Evolutionary conservation across 441 rosid species (phyloP).

Genomic region (Kokia cookei): DNA sequence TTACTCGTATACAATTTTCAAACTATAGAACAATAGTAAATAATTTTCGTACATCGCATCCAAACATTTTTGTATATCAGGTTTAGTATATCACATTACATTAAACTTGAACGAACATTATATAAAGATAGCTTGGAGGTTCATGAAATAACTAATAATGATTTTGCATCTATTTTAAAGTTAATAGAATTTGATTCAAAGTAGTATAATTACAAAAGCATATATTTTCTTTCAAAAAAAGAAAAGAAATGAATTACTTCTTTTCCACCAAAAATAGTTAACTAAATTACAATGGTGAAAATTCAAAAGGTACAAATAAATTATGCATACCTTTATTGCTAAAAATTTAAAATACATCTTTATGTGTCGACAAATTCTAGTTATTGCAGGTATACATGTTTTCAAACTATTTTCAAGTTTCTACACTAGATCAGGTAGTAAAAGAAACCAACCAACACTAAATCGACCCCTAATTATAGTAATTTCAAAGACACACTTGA

Average conservation of each 20-base stretch:
- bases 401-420: not conserved
- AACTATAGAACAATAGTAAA: no score
- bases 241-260: no score
- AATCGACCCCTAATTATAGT: no score
- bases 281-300: not conserved
- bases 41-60: no score
- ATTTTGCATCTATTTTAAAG: not conserved
- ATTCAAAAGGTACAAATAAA: not conserved
- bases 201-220: not conserved
- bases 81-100: no score
- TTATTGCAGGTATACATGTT: not conserved
- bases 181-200: not conserved
- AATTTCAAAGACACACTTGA: no score
- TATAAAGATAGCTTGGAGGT: not conserved
- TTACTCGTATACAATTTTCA: no score
- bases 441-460: not conserved
- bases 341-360: not conserved
- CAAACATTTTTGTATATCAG: no score
- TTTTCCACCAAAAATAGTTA: not conserved
- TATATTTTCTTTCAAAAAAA: not conserved
- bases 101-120: not conserved
- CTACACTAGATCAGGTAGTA: not conserved
- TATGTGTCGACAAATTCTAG: not conserved
- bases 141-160: not conserved
- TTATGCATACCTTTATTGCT: not conserved